These are phyloP conservation scores for Metschnikowia kunwiensis DNA, from an alignment of 805 yeast species.

Conservation along the genomic window DNA sequence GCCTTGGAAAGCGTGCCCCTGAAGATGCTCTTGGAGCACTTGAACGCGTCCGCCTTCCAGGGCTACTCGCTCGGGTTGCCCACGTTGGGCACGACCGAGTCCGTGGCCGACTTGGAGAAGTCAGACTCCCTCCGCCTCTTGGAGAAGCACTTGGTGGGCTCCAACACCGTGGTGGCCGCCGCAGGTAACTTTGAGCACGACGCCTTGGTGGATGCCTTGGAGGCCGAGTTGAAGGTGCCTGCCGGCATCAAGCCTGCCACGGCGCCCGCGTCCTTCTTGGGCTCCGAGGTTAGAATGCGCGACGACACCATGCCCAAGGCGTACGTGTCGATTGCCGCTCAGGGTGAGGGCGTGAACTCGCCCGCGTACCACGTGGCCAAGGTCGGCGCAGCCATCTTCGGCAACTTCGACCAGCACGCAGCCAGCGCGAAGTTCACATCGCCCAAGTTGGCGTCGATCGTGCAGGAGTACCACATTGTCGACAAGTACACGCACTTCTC, in stretches of 20 bases:
- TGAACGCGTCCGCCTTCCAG: conserved; percentile 83
- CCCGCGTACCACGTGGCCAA: conserved; percentile 67
- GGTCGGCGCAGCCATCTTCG: conserved; percentile 65
- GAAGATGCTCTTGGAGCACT: conserved; percentile 64
- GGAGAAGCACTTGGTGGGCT: conserved; percentile 53
- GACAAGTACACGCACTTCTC: conserved; percentile 73
- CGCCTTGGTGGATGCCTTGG: conserved; percentile 62
- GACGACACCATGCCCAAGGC: conserved; percentile 84
- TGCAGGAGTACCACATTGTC: conserved; percentile 69
- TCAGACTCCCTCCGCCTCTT: conserved; percentile 58
- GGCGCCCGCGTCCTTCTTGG: conserved; percentile 65
- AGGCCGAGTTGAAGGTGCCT: conserved; percentile 46
- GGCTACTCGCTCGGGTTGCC: conserved; percentile 80
- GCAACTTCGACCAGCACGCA: conserved; percentile 53
- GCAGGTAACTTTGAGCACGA: conserved; percentile 73
- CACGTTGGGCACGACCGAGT: conserved; percentile 68
- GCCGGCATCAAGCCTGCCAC: conserved; percentile 48
- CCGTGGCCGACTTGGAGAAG: conserved; percentile 53
- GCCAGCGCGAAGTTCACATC: conserved; percentile 51
- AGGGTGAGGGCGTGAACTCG: conserved; percentile 63
- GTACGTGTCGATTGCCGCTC: conserved; percentile 70
- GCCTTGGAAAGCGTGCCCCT: conserved; percentile 56
- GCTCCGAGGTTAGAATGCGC: conserved; percentile 85
- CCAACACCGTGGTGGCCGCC: conserved; percentile 67
- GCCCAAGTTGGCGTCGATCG: conserved; percentile 66